Conservation (phyloP, 1,139 yeast genomes). For the Debaryomyces coudertii region DNA sequence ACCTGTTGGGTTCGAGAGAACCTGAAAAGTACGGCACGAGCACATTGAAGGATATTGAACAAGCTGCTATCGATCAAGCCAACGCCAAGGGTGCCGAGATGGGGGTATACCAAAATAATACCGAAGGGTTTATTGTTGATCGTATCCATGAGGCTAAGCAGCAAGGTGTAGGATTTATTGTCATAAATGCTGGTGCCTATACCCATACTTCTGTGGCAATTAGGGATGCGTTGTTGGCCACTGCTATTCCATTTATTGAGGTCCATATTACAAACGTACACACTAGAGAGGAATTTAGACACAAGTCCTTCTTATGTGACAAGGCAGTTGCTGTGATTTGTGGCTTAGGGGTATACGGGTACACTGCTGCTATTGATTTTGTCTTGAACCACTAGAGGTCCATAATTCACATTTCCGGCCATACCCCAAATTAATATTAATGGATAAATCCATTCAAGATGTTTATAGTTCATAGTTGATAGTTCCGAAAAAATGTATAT, state of each 20-base stretch:
- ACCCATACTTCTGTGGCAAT: conserved; percentile 55
- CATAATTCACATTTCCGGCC: not conserved
- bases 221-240: conserved; percentile 51
- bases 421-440: not conserved
- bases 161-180: conserved; percentile 43
- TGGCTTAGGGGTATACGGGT: conserved; percentile 53
- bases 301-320: conserved; percentile 50
- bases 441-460: no score
- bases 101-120: conserved; percentile 42
- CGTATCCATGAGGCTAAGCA: conserved; percentile 48
- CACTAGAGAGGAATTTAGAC: conserved; percentile 54
- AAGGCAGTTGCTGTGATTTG: conserved; percentile 52
- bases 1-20: conserved; percentile 51
- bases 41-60: conserved; percentile 43
- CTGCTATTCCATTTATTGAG: conserved; percentile 52
- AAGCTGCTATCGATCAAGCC: conserved; percentile 43
- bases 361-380: conserved; percentile 51
- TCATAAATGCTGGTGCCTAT: conserved; percentile 55
- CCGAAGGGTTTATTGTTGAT: conserved; percentile 53
- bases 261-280: conserved; percentile 54
- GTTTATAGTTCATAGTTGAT: no score
- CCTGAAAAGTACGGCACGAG: conserved; percentile 55
- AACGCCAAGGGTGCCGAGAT: conserved; percentile 32
- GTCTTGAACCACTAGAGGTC: conserved; percentile 23
- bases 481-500: no score